These are phyloP conservation scores for Phytophthora litchii DNA, from an alignment of 352 stramenopile genomes.

Conservation along the genomic window DNA sequence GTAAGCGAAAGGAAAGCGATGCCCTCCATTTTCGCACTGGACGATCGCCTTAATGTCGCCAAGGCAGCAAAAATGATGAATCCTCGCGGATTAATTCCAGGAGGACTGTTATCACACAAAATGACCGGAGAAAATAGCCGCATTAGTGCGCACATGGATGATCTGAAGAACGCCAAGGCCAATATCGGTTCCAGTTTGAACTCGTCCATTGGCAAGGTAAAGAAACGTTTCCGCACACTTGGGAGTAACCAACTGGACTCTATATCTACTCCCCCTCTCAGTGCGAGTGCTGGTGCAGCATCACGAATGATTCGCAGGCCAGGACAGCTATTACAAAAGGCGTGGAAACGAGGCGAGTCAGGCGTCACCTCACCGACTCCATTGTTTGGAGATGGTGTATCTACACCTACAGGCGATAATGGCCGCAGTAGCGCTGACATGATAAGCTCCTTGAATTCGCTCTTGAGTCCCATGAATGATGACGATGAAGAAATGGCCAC, in stretches of 20 bases:
- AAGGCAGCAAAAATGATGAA: conserved; percentile 61
- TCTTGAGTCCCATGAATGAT: conserved; percentile 29
- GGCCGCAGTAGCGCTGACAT: conserved; percentile 19
- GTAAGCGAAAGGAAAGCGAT: conserved; percentile 45
- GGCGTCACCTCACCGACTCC: conserved; percentile 27
- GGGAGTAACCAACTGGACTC: conserved; percentile 57
- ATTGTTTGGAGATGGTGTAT: conserved; percentile 34
- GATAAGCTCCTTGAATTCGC: conserved; percentile 28
- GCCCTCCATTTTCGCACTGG: conserved; percentile 62
- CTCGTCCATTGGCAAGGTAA: conserved; percentile 74
- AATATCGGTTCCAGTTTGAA: conserved; percentile 81
- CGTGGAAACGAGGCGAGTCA: conserved; percentile 47
- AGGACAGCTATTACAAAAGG: conserved; percentile 70
- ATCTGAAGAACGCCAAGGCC: conserved; percentile 75
- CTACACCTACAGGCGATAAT: conserved; percentile 29
- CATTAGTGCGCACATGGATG: conserved; percentile 54
- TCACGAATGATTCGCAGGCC: conserved; percentile 78
- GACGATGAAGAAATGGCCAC: conserved; percentile 21
- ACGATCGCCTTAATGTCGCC: conserved; percentile 64
- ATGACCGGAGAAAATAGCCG: conserved; percentile 27
- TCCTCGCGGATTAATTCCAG: conserved; percentile 48
- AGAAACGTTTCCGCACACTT: conserved; percentile 70
- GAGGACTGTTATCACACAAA: conserved; percentile 44
- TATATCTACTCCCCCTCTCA: conserved; percentile 32
- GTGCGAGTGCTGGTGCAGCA: conserved; percentile 36